Percentiles rank a stretch among this genome's conserved stretches.
These are phyloP conservation scores for Gomphus bonarii DNA, from an alignment of 1,284 basidiomycete species.

Conservation along the genomic window DNA sequence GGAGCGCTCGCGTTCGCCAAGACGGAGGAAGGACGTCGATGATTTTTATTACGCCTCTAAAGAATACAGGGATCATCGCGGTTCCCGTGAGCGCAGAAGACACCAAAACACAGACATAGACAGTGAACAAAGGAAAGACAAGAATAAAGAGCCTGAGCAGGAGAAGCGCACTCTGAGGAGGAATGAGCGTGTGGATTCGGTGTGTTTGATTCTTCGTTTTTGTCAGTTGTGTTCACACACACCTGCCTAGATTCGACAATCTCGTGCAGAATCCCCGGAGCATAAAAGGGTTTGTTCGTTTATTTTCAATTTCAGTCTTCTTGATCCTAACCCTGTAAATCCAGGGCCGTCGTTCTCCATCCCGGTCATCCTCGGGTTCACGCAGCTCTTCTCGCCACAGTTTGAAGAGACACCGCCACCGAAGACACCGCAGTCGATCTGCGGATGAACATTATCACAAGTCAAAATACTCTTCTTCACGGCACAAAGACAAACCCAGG, in stretches of 20 bases:
- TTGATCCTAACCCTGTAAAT: background rate
- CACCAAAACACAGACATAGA: background rate
- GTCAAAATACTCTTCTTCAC: conserved; percentile 2
- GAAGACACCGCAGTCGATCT: background rate
- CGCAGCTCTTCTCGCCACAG: background rate
- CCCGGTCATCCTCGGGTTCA: background rate
- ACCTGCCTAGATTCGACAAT: background rate
- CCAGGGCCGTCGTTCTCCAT: background rate
- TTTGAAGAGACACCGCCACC: conserved; percentile 2
- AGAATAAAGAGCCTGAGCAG: background rate
- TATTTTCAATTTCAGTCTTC: background rate
- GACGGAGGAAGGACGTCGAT: background rate
- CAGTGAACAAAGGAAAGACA: background rate
- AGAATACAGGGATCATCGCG: background rate
- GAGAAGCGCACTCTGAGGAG: background rate
- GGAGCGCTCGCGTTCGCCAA: conserved; percentile 5
- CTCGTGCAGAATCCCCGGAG: background rate
- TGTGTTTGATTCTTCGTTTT: background rate
- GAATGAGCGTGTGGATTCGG: background rate
- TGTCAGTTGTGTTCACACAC: background rate
- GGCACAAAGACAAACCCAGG: conserved; percentile 1
- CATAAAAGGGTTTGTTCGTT: background rate
- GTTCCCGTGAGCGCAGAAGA: background rate
- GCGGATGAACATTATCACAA: background rate
- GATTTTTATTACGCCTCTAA: background rate